Evolutionary conservation across 352 stramenopile genomes (phyloP), one percentile per base, ranked within the genome.

Genomic region (Plasmopara viticola): DNA sequence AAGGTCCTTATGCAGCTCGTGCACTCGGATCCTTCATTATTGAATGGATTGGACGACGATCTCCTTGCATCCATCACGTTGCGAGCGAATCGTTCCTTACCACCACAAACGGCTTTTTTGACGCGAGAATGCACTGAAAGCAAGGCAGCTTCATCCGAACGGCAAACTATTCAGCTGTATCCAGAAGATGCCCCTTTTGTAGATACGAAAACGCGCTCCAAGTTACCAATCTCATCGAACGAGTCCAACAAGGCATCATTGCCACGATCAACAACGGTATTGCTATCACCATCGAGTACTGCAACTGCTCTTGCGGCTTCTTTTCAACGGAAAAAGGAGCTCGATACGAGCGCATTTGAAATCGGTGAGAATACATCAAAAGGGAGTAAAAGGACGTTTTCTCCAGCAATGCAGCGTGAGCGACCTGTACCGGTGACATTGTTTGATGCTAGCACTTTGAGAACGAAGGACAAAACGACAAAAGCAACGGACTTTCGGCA

Each of bases 1-100:
- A 59, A 70, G 59, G 70, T 58, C 30, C 59, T 83, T 40, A 66
- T 75, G 60, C 52, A 51, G 35, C 67, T 83, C 45, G 66, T 83
- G 58, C 73, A 58, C 56, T 53, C 58, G 4, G 59, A 83, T 35
- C 72, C 69, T 49, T 66, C 64, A 43, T 53, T 82, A 35, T 43
- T 78, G 35, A 60, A 48, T 51, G 61, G 58, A 6, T 44, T 82
- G 35, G 66, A 82, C 53, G 58, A 65, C 18, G 64, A 64, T 12
- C 47, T 80, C 10, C 46, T 83, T 28, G 51, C 58, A 4, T 72
- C 63, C 9, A 64, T 83, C 52, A 73, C 64, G 25, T 41, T 74
- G 30, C 30, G 55, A 20, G 62, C 62, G 5, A 53, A 53, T 33
- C 45, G 46, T n/a, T 31, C 56, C 9, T 38, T 13, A 29, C 30